Evolutionary conservation across 2,329 filamentous ascomycete species (phyloP).

Genomic region (Aureobasidium sp.): DNA sequence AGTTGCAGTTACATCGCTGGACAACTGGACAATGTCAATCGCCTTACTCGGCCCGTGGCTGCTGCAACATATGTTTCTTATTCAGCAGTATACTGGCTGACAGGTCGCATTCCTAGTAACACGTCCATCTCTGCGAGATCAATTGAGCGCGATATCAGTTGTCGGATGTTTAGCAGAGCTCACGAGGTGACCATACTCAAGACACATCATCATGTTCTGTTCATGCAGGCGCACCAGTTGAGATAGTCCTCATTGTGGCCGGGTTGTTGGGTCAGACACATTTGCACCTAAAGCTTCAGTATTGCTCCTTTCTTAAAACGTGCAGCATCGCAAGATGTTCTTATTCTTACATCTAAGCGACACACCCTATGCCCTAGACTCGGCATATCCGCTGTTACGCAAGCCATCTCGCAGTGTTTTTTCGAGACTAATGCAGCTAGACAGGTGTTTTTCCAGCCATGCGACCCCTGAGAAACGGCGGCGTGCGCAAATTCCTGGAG

Average conservation of each 20-base stretch:
- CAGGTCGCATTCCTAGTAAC: too few relatives aligned
- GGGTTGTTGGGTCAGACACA: background rate
- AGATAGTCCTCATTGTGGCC: background rate
- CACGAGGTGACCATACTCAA: background rate
- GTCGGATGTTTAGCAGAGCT: background rate
- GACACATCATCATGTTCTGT: background rate
- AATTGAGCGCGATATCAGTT: too few relatives aligned
- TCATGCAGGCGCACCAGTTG: conserved; percentile 5
- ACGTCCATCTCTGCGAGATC: too few relatives aligned
- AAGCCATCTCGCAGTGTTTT: conserved; percentile 5
- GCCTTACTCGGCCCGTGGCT: too few relatives aligned
- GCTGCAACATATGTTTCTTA: too few relatives aligned
- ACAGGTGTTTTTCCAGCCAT: conserved; percentile 11
- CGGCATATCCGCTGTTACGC: conserved; percentile 5
- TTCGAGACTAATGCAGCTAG: conserved; percentile 9
- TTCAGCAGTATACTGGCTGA: too few relatives aligned
- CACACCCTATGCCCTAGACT: background rate
- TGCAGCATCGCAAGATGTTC: background rate
- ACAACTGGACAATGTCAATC: too few relatives aligned
- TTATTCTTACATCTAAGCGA: background rate
- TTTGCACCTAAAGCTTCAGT: background rate
- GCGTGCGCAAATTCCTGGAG: background rate
- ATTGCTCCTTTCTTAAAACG: background rate
- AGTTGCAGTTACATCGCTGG: too few relatives aligned
- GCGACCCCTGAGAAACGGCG: conserved; percentile 13